These are phyloP conservation scores for Ogataea paradorogensis DNA, from an alignment of 805 yeast species.

Conservation along the genomic window DNA sequence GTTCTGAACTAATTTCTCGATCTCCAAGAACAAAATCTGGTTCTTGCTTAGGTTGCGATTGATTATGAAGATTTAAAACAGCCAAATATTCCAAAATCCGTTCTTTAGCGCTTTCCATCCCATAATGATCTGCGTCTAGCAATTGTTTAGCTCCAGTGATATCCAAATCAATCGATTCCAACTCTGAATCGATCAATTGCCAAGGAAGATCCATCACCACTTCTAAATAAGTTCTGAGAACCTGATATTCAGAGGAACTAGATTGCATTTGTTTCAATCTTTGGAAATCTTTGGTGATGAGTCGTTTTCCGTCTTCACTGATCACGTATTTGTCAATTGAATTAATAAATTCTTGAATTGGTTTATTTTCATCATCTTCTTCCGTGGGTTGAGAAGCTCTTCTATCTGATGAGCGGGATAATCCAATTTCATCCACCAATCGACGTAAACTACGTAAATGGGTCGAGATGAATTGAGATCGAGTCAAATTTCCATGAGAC, in stretches of 20 bases:
- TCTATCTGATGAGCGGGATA: slow-evolving; percentile 10
- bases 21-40: slow-evolving; percentile 9
- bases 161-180: slow-evolving; percentile 39
- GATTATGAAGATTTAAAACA: slow-evolving; percentile 57
- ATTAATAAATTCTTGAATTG: slow-evolving; percentile 30
- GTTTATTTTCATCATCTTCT: slow-evolving; percentile 41
- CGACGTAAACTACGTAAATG: slow-evolving; percentile 28
- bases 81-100: slow-evolving; percentile 78
- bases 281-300: slow-evolving; percentile 49
- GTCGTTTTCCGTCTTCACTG: slow-evolving; percentile 40
- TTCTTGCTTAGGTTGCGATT: slow-evolving; percentile 15
- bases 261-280: slow-evolving; percentile 54
- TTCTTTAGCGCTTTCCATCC: slow-evolving; percentile 68
- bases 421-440: slow-evolving; percentile 24
- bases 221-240: slow-evolving; percentile 61
- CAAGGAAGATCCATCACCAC: slow-evolving; percentile 66
- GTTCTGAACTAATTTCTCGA: background rate
- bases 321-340: slow-evolving; percentile 34
- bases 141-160: slow-evolving; percentile 50
- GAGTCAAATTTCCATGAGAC: slow-evolving; percentile 21
- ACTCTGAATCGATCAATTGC: slow-evolving; percentile 27
- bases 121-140: slow-evolving; percentile 76
- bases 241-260: slow-evolving; percentile 62
- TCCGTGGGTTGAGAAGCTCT: slow-evolving; percentile 23
- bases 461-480: slow-evolving; percentile 29